A percentile compares a stretch with the other conserved stretches of the same genome.
These are phyloP conservation scores for Periconia sp. DNA, from an alignment of 2,329 filamentous ascomycete species.

Conservation along the genomic window DNA sequence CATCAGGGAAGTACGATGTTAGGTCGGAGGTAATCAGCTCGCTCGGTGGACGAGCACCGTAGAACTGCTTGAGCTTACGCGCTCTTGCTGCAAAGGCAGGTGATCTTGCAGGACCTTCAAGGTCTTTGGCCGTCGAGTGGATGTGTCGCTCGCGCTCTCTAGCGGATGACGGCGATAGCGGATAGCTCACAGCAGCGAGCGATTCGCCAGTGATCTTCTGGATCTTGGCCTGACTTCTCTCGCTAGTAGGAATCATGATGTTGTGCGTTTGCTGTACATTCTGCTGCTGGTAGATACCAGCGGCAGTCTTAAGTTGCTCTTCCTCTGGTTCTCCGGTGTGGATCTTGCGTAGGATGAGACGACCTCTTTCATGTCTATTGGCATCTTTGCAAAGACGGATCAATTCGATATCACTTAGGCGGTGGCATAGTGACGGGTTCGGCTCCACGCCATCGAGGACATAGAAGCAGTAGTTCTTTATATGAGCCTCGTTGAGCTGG, in stretches of 20 bases:
- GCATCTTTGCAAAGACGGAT: slow-evolving; percentile 90
- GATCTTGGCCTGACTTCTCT: slow-evolving; percentile 83
- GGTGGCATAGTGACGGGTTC: slow-evolving; percentile 79
- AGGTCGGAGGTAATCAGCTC: slow-evolving; percentile 97
- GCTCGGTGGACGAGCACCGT: slow-evolving; percentile 89
- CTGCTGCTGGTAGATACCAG: slow-evolving; percentile 88
- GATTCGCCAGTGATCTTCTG: slow-evolving; percentile 88
- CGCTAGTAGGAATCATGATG: slow-evolving; percentile 66
- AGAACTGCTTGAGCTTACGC: slow-evolving; percentile 76
- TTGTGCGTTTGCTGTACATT: slow-evolving; percentile 71
- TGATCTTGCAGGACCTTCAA: slow-evolving; percentile 50
- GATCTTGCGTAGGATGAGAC: slow-evolving; percentile 90
- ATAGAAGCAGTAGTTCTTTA: slow-evolving; percentile 97
- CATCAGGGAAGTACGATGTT: slow-evolving; percentile 96
- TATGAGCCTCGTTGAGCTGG: slow-evolving; percentile 84
- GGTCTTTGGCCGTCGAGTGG: slow-evolving; percentile 56
- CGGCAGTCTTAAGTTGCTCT: slow-evolving; percentile 84
- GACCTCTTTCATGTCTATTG: slow-evolving; percentile 83
- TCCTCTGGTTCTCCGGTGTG: slow-evolving; percentile 87
- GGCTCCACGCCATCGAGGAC: slow-evolving; percentile 85
- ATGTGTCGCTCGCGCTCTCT: slow-evolving; percentile 72
- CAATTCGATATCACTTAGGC: slow-evolving; percentile 84
- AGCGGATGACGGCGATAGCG: slow-evolving; percentile 78
- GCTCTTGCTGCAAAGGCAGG: slow-evolving; percentile 51
- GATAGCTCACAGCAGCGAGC: slow-evolving; percentile 84